phyloP scores from a whole-genome alignment of 139 green algal genomes.

The Yamagishiella unicocca region DNA sequence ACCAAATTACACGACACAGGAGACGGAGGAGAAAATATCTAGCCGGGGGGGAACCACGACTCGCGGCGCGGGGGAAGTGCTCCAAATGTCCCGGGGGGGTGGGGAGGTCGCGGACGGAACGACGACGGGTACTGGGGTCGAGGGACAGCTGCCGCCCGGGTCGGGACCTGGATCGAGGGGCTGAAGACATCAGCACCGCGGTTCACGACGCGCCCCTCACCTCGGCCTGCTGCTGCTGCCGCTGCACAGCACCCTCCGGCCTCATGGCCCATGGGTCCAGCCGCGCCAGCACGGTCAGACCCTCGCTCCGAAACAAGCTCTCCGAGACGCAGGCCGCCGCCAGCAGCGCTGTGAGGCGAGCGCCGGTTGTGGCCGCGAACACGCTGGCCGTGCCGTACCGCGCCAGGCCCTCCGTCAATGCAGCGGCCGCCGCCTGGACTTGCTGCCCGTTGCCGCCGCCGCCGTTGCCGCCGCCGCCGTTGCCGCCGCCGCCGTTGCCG shows the following conservation, averaged over 20 bases:
- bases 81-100: not conserved
- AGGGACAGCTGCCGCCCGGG: not conserved
- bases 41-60: too few relatives aligned
- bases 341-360: not conserved
- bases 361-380: not conserved
- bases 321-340: not conserved
- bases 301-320: not conserved
- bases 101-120: too few relatives aligned
- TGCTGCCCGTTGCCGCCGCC: not conserved
- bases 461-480: not conserved
- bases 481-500: not conserved
- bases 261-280: not conserved
- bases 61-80: too few relatives aligned
- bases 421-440: not conserved
- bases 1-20: not conserved
- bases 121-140: not conserved
- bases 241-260: not conserved
- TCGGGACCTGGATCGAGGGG: too few relatives aligned
- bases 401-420: not conserved
- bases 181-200: too few relatives aligned
- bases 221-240: not conserved
- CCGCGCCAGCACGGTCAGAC: conserved; percentile 11
- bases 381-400: not conserved
- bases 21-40: too few relatives aligned
- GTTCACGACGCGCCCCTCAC: too few relatives aligned